Conservation (phyloP, 345 rosid genomes). For the Balakata baccata region DNA sequence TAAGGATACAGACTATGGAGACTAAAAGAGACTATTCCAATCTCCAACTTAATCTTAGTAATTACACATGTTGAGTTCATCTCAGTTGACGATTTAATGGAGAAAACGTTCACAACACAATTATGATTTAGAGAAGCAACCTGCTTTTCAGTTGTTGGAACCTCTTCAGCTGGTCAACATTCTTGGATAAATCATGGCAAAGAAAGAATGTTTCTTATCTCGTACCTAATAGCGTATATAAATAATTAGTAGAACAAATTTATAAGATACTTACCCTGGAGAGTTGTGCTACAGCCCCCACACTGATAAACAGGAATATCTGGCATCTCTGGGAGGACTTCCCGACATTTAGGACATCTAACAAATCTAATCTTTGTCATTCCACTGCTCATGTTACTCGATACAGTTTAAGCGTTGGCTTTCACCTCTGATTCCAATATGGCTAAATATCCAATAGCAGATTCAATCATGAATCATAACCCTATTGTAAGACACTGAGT, state of each 20-base stretch:
- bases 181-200: no score
- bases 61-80: no score
- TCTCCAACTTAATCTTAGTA: no score
- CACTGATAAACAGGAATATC: constrained; percentile 59
- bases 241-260: not conserved
- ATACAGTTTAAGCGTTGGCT: not conserved
- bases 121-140: no score
- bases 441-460: not conserved
- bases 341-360: constrained; percentile 60
- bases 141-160: no score
- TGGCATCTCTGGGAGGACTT: constrained; percentile 55
- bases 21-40: no score
- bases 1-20: no score
- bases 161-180: no score
- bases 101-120: no score
- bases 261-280: constrained; percentile 46
- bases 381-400: constrained; percentile 39
- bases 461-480: not conserved
- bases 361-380: constrained; percentile 50
- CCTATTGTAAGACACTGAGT: not conserved
- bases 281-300: constrained; percentile 59
- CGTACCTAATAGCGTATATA: no score
- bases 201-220: no score
- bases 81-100: no score
- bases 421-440: not conserved